Evolutionary conservation across 2,329 filamentous ascomycete genomes (phyloP), one percentile per base, ranked within the genome.

Genomic region (Sporothrix phasma): DNA sequence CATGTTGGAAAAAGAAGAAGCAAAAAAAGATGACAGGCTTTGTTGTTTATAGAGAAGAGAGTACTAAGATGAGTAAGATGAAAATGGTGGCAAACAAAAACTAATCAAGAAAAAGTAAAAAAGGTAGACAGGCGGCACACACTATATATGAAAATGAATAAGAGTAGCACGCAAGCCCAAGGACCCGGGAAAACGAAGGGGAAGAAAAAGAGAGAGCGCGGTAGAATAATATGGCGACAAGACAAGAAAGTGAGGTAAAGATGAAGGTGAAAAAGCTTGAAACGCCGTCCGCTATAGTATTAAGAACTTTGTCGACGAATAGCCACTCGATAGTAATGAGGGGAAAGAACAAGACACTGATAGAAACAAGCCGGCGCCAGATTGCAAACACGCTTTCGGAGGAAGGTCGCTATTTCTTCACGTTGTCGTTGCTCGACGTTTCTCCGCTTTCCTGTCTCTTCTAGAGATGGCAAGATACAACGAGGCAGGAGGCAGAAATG

Each of bases 211-310:
- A 24, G 10, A 19, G n/a, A n/a, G n/a, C n/a, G n/a, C n/a, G n/a
- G n/a, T n/a, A n/a, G n/a, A n/a, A n/a, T n/a, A n/a, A n/a, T n/a
- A n/a, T n/a, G n/a, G n/a, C n/a, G n/a, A n/a, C n/a, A 37, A 6
- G 13, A 26, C 43, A 41, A 22, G 31, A 17, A 41, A 13, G 11
- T 15, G 19, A 24, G 10, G 34, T 34, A 19, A 15, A 63, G 6
- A 37, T 10, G 1, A 24, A n/a, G 46, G 15, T 19, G 1, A 41
- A 56, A 56, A 31, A 22, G 13, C 11, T 51, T 49, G 56, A 65
- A 69, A 69, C 66, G 67, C 67, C 66, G 66, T 66, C 67, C 67
- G 68, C 68, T 68, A 68, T 68, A 66, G 64, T 65, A 62, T 67
- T 47, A 62, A 53, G 43, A 41, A 45, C 60, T 54, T 34, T 51